Evolutionary conservation across 306 rosid species (phyloP), one percentile per base, ranked within the genome.

Genomic region (Cyamopsis tetragonoloba): DNA sequence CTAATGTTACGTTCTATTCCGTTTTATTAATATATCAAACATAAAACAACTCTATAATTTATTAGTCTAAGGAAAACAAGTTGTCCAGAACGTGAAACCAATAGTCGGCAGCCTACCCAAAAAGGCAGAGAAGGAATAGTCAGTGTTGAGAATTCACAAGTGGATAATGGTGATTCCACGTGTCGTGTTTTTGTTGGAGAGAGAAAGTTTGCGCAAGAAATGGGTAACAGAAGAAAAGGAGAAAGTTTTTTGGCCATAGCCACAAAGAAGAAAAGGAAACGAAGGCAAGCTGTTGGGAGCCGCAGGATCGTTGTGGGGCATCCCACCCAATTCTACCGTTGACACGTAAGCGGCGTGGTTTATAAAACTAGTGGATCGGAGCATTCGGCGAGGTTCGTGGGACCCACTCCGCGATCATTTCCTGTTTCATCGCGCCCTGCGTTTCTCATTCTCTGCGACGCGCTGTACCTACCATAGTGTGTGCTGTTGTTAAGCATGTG

Each of bases 391-490:
- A 62, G 26, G 18, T 4, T 4, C 1, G 0, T 54, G 68, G 83
- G 79, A 11, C 80, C 80, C 70, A 69, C 57, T 14, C 3, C 15
- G 23, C n/a, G n/a, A n/a, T n/a, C n/a, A n/a, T n/a, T n/a, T n/a
- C n/a, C n/a, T n/a, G n/a, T n/a, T n/a, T n/a, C n/a, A n/a, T n/a
- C n/a, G n/a, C n/a, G n/a, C n/a, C n/a, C n/a, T n/a, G n/a, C n/a
- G n/a, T n/a, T n/a, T n/a, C n/a, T n/a, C n/a, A n/a, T n/a, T n/a
- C n/a, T n/a, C n/a, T n/a, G n/a, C n/a, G n/a, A n/a, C n/a, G n/a
- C n/a, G n/a, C n/a, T n/a, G n/a, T n/a, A n/a, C n/a, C n/a, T n/a
- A n/a, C n/a, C n/a, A n/a, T n/a, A n/a, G n/a, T n/a, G n/a, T n/a
- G n/a, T n/a, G n/a, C n/a, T n/a, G n/a, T n/a, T n/a, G n/a, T n/a